A percentile compares a stretch with the other conserved stretches of the same genome.
These are phyloP conservation scores for Triticum dicoccoides DNA, from an alignment of 176 grass and related monocot genomes.

Conservation along the genomic window DNA sequence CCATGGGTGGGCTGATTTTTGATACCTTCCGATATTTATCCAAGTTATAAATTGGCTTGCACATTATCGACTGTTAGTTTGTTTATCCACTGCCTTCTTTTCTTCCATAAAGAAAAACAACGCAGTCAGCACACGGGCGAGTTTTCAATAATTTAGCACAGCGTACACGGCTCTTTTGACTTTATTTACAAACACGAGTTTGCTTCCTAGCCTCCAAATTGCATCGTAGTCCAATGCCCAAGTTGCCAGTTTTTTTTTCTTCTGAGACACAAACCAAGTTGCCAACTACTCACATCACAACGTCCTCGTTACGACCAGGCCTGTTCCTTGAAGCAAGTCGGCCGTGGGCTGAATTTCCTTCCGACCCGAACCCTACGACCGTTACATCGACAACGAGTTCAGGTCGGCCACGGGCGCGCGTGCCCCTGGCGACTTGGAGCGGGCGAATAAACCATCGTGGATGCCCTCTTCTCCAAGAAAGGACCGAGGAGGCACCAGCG, in stretches of 20 bases:
- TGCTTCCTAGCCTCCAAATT: neutral
- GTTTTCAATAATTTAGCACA: no score
- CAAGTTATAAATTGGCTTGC: no score
- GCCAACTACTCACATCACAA: no score
- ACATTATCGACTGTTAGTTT: no score
- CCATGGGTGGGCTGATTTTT: no score
- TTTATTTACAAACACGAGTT: neutral
- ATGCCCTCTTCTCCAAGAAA: constrained; percentile 52
- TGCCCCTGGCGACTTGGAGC: neutral
- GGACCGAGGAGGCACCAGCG: neutral
- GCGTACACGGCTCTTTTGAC: neutral
- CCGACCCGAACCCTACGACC: constrained; percentile 1
- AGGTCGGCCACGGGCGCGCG: neutral
- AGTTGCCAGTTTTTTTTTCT: neutral
- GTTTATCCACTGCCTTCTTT: no score
- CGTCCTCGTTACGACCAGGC: neutral
- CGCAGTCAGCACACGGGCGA: no score
- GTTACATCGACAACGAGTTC: neutral
- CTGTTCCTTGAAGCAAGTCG: neutral
- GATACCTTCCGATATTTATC: no score
- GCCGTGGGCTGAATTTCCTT: neutral
- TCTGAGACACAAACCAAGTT: neutral
- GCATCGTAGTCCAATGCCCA: neutral
- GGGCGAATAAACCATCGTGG: constrained; percentile 44
- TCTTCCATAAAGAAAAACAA: no score